Conservation (phyloP, 345 rosid species). For the Salix viminalis region DNA sequence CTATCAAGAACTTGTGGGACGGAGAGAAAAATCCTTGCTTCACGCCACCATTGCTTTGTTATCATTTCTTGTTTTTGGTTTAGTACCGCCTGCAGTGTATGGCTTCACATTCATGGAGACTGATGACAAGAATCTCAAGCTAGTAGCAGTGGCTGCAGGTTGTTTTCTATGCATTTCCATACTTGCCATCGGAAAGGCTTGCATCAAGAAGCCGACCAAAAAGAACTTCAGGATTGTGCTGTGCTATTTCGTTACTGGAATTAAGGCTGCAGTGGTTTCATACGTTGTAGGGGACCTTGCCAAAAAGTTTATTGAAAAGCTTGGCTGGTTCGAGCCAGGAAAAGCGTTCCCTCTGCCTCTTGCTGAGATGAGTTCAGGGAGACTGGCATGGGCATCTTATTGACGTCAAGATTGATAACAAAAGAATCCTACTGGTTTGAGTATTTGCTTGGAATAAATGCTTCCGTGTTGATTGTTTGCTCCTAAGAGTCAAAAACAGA, state of each 20-base stretch:
- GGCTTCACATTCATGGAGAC: slow-evolving; percentile 12
- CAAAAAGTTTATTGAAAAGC: slow-evolving; percentile 2
- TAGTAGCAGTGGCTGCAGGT: slow-evolving; percentile 10
- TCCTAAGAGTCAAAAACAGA: neutral
- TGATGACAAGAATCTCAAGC: slow-evolving; percentile 12
- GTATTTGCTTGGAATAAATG: too few relatives aligned
- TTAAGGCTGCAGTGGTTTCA: slow-evolving; percentile 10
- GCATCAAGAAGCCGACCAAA: neutral
- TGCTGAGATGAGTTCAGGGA: slow-evolving; percentile 1
- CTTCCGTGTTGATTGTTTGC: neutral
- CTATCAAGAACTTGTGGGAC: slow-evolving; percentile 7
- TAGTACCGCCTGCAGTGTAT: slow-evolving; percentile 13
- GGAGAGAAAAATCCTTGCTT: slow-evolving; percentile 5
- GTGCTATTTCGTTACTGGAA: neutral
- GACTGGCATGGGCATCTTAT: slow-evolving; percentile 7
- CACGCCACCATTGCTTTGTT: slow-evolving; percentile 14
- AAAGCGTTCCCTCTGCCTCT: neutral
- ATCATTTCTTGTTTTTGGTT: slow-evolving; percentile 17
- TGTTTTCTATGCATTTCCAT: slow-evolving; percentile 14
- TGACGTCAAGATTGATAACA: neutral
- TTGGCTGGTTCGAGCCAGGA: slow-evolving; percentile 6
- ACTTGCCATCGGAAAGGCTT: slow-evolving; percentile 23
- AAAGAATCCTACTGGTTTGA: too few relatives aligned
- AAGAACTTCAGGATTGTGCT: neutral
- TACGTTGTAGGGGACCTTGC: neutral